Evolutionary conservation across 73 alveolate species (phyloP), one percentile per base, ranked within the genome.

Genomic region (Paramecium sexaurelia): DNA sequence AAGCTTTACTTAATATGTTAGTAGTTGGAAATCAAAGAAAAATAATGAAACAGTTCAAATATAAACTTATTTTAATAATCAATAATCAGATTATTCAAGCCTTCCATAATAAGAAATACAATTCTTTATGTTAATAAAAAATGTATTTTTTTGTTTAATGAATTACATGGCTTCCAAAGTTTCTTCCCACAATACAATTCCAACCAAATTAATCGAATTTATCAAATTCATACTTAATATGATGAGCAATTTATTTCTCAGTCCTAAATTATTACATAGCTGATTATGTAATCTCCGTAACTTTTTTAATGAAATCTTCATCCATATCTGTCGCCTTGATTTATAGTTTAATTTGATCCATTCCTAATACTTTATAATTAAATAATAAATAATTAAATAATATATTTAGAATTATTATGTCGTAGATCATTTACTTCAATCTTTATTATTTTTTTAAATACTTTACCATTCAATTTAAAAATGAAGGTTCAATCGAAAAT

Each of bases 101-200:
- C 88, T 86, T 86, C 93, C 93, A 86, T 22, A 86, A 85, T 9
- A 86, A 22, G 36, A 86, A 57, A 26, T 55, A 86, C 35, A 86
- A 61, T 86, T 86, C 93, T 39, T 61, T 86, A 19, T 56, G 68
- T 61, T 86, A 37, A 57, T 39, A 86, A 43, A 95, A 95, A 27
- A 94, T 40, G 61, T 95, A 95, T 83, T 93, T 69, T 51, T 92
- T 92, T 57, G 98, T 95, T 89, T 95, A 95, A 89, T 95, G 97
- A 19, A 95, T 94, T 13, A 95, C 96, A 35, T 94, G 97, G n/a
- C 97, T 92, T 15, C 98, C 98, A 55, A 95, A 95, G 91, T 92
- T 91, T 91, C 95, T 94, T n/a, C 98, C 98, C 2, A 95, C 96
- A 33, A 95, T 92, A 29, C 95, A 94, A 67, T 95, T 95, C 98